Percentiles rank a stretch among this genome's conserved stretches.
Evolutionary conservation across 495 filamentous ascomycete genomes (phyloP).

Genomic region (Clohesyomyces aquaticus): DNA sequence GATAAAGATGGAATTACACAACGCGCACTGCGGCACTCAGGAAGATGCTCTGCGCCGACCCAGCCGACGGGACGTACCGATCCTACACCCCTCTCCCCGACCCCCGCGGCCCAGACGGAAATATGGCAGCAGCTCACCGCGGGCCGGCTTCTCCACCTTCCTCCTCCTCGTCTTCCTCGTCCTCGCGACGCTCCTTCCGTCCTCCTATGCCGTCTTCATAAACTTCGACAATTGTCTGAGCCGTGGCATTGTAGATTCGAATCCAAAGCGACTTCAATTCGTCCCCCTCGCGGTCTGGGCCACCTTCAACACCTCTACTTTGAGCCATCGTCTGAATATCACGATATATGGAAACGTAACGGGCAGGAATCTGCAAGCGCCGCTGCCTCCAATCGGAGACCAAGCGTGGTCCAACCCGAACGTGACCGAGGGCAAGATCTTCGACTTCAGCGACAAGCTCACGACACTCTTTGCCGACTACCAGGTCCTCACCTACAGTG

Average conservation of each 20-base stretch:
- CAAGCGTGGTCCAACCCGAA: slow-evolving; percentile 59
- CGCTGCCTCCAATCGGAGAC: slow-evolving; percentile 56
- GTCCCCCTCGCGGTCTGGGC: slow-evolving; percentile 73
- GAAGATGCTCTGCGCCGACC: background rate
- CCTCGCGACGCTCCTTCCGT: slow-evolving; percentile 23
- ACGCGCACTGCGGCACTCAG: slow-evolving; percentile 1
- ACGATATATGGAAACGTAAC: slow-evolving; percentile 91
- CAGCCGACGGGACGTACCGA: slow-evolving; percentile 25
- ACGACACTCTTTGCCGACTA: slow-evolving; percentile 72
- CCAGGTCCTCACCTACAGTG: slow-evolving; percentile 73
- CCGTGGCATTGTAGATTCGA: slow-evolving; percentile 43
- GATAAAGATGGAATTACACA: slow-evolving; percentile 7
- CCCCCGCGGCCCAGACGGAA: slow-evolving; percentile 34
- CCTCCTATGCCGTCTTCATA: slow-evolving; percentile 61
- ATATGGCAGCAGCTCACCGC: background rate
- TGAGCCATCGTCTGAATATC: slow-evolving; percentile 70
- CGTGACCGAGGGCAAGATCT: slow-evolving; percentile 75
- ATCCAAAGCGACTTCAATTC: slow-evolving; percentile 73
- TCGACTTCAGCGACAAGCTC: slow-evolving; percentile 57
- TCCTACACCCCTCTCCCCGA: slow-evolving; percentile 19
- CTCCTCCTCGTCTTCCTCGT: slow-evolving; percentile 27
- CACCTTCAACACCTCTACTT: slow-evolving; percentile 63
- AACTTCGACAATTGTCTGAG: slow-evolving; percentile 83
- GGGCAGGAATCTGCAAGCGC: slow-evolving; percentile 56
- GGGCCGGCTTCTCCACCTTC: slow-evolving; percentile 1